Percentiles rank a stretch among this genome's conserved stretches.
These are phyloP conservation scores for Cydonia oblonga DNA, from an alignment of 331 rosid species.

Conservation along the genomic window DNA sequence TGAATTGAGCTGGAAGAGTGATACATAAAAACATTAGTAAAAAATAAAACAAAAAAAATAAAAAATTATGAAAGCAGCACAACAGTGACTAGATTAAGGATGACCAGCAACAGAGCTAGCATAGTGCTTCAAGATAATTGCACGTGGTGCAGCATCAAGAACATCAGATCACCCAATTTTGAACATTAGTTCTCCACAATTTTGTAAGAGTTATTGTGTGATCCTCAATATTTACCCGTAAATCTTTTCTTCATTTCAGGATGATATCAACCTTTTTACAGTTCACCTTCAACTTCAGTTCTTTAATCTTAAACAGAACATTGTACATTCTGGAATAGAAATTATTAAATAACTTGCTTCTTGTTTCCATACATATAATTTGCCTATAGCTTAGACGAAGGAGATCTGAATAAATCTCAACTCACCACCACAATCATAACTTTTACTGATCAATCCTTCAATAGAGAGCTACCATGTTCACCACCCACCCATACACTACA, in stretches of 20 bases:
- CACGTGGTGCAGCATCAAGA: neutral
- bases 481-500: neutral
- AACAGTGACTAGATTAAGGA: conserved; percentile 1
- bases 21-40: too few relatives aligned
- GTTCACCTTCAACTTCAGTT: neutral
- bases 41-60: too few relatives aligned
- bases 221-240: neutral
- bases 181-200: neutral
- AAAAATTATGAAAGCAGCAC: neutral
- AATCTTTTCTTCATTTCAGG: neutral
- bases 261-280: neutral
- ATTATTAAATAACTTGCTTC: neutral
- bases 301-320: neutral
- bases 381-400: neutral
- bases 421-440: too few relatives aligned
- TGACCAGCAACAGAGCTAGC: conserved; percentile 5
- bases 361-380: neutral
- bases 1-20: conserved; percentile 57
- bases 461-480: neutral
- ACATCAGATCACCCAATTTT: neutral
- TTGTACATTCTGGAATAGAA: neutral
- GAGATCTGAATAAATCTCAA: neutral
- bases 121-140: neutral
- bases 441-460: neutral
- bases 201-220: too few relatives aligned